Conservation (phyloP, 2,329 filamentous ascomycete genomes). For the Falciphora oryzae region DNA sequence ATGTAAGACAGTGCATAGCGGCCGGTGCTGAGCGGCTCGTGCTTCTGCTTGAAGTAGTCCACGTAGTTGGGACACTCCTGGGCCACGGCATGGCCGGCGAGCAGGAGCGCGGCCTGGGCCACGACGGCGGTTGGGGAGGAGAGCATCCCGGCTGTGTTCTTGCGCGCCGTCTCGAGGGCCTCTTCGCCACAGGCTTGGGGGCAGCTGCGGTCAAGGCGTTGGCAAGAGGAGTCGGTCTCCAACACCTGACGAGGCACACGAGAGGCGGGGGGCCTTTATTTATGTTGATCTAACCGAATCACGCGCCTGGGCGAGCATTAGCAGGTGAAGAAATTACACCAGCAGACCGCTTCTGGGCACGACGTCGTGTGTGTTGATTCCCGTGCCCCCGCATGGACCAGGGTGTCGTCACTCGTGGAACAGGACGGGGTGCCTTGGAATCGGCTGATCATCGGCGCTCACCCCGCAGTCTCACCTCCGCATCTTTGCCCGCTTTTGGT, state of each 20-base stretch:
- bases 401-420: not conserved
- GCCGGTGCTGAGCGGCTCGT: slow-evolving; percentile 71
- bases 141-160: not conserved
- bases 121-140: not conserved
- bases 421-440: not conserved
- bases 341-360: not conserved
- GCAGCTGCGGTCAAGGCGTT: not conserved
- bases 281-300: not conserved
- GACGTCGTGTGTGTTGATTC: not conserved
- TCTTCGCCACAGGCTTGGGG: not conserved
- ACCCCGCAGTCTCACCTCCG: not conserved
- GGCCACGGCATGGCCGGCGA: slow-evolving; percentile 10
- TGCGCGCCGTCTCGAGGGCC: no score
- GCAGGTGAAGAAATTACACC: not conserved
- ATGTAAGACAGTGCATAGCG: slow-evolving; percentile 73
- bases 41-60: slow-evolving; percentile 49
- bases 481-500: slow-evolving; percentile 1
- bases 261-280: not conserved
- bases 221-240: not conserved
- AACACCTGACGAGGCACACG: not conserved
- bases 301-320: not conserved
- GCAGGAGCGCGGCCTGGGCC: slow-evolving; percentile 8
- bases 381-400: not conserved
- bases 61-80: slow-evolving; percentile 58
- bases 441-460: not conserved